Base-by-base conservation (phyloP, 1,284 basidiomycete species). In the Ceratobasidium sp. region DNA sequence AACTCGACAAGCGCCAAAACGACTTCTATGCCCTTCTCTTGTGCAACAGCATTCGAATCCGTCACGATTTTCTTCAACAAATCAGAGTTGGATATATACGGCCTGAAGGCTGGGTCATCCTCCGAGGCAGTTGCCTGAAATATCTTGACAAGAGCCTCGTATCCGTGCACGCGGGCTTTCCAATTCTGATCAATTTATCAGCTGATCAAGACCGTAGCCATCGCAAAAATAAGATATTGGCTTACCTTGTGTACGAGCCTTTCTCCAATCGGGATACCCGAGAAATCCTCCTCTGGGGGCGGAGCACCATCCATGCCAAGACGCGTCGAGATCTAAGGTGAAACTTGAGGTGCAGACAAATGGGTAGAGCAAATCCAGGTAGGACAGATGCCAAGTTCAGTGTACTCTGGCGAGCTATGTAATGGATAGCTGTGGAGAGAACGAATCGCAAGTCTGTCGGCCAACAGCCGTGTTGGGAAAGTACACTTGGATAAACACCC, bases 101-200 rank as follows among this genome's bases (percentile, higher is more conserved):
- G 93, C 77, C 89, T 89, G 85, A 99, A 99, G 58, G 93, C 92
- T 62, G 96, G 94, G 85, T 98, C 97, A 75, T 89, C 88, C 79
- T 98, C 97, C 61, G 94, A 95, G 75, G 91, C 91, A 46, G 96
- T 94, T 71, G 89, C 91, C 78, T 90, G 89, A 80, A 97, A 96
- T 73, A 87, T 88, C 81, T 92, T 91, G 83, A 92, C 88, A 75
- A 98, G 89, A 55, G 93, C 84, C 81, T 94, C 93, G 81, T 99
- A 99, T 71, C 89, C 97, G 79, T 90, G 94, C 77, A 97, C 88
- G 76, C 97, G 90, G 60, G 97, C 97, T 83, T 99, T 99, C 97
- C 97, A 99, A 79, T 97, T 96, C 87, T 70, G 43, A 18, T n/a
- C 43, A 14, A 70, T 34, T 14, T 30, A 23, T 50, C 8, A 70